A percentile compares a stretch with the other conserved stretches of the same genome.
phyloP scores from a whole-genome alignment of 345 rosid species.

The Rubroshorea leprosula region DNA sequence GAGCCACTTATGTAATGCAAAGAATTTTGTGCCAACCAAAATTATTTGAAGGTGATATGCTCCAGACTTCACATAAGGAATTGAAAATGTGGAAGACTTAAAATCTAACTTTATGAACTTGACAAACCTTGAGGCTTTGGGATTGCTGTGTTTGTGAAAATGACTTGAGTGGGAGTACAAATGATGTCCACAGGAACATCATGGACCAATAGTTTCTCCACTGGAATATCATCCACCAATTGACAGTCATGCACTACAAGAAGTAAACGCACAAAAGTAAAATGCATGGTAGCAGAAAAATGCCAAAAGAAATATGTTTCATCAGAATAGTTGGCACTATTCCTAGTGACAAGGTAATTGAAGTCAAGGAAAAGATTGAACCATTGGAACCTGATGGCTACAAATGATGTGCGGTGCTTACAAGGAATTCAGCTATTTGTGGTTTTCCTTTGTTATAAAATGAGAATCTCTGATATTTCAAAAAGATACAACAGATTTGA shows the following conservation, averaged over 20 bases:
- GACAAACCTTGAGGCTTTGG: conserved; percentile 82
- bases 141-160: conserved; percentile 54
- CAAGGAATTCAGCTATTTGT: background rate
- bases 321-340: background rate
- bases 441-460: no score
- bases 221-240: conserved; percentile 72
- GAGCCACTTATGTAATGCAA: no score
- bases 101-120: background rate
- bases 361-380: background rate
- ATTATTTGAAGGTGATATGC: no score
- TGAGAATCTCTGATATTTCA: background rate
- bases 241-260: conserved; percentile 80
- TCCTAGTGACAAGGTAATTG: background rate
- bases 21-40: no score
- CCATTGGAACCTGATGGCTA: background rate
- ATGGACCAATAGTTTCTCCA: conserved; percentile 71
- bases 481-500: background rate
- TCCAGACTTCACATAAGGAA: background rate
- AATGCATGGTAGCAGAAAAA: background rate
- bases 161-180: conserved; percentile 78
- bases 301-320: background rate
- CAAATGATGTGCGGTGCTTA: no score
- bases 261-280: background rate
- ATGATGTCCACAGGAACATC: conserved; percentile 92
- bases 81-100: background rate